Conservation (phyloP, 805 yeast genomes). For the Isabelozyma pseudorhagii region DNA sequence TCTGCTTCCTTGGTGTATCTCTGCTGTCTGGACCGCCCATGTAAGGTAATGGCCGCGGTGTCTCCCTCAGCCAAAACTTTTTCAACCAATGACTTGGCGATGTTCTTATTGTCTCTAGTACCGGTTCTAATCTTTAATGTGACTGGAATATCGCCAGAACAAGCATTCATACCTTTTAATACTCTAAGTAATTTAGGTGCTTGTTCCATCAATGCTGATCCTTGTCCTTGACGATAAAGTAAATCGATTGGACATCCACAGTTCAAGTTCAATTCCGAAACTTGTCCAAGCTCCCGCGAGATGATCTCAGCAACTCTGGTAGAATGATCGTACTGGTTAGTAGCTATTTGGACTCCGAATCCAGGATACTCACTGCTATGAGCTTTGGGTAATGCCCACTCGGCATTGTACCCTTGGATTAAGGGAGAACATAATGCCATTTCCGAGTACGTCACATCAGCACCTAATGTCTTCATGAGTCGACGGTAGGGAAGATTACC, state of each 20-base stretch:
- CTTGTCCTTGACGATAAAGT: constrained; percentile 92
- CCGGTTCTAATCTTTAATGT: constrained; percentile 94
- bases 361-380: constrained; percentile 80
- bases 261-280: constrained; percentile 86
- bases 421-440: constrained; percentile 90
- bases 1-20: constrained; percentile 88
- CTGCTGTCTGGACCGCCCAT: constrained; percentile 96
- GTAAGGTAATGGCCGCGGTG: constrained; percentile 87
- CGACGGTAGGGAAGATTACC: constrained; percentile 96
- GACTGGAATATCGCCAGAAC: constrained; percentile 86
- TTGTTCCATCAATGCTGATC: constrained; percentile 87
- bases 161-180: constrained; percentile 83
- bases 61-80: constrained; percentile 75
- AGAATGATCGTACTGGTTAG: constrained; percentile 91
- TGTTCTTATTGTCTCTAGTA: constrained; percentile 75
- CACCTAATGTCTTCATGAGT: constrained; percentile 85
- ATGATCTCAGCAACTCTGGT: constrained; percentile 87
- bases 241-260: constrained; percentile 98
- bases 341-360: constrained; percentile 91
- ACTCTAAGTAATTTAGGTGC: constrained; percentile 78
- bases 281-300: constrained; percentile 50
- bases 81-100: constrained; percentile 75
- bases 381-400: constrained; percentile 96
- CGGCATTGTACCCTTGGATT: constrained; percentile 86
- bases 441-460: constrained; percentile 90